A percentile compares a stretch with the other conserved stretches of the same genome.
Evolutionary conservation across 1,284 basidiomycete species (phyloP).

Genomic region (Termitomyces sp.): DNA sequence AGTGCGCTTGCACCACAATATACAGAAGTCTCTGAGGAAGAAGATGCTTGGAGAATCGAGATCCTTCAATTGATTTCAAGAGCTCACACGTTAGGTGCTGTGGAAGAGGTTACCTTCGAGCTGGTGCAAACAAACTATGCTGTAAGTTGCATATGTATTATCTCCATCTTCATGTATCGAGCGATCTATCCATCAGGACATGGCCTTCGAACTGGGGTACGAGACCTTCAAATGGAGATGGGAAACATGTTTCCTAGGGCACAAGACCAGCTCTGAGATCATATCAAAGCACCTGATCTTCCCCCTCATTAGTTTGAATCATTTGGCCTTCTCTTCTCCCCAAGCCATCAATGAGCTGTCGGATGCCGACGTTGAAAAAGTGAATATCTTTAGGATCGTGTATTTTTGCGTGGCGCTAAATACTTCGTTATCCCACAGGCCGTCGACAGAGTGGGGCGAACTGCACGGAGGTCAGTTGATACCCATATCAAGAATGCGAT

Average conservation of each 20-base stretch:
- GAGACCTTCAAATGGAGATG: slow-evolving; percentile 69
- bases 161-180: neutral
- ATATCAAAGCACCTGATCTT: slow-evolving; percentile 71
- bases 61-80: slow-evolving; percentile 48
- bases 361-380: slow-evolving; percentile 62
- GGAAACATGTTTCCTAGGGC: slow-evolving; percentile 63
- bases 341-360: slow-evolving; percentile 51
- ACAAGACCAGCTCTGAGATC: slow-evolving; percentile 60
- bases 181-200: slow-evolving; percentile 43
- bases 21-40: slow-evolving; percentile 30
- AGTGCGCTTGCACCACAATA: slow-evolving; percentile 23
- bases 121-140: slow-evolving; percentile 52
- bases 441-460: slow-evolving; percentile 62
- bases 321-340: slow-evolving; percentile 59
- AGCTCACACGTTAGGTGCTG: slow-evolving; percentile 54
- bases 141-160: slow-evolving; percentile 35
- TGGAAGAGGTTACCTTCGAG: slow-evolving; percentile 55
- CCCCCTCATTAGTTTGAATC: slow-evolving; percentile 64
- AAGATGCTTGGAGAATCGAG: slow-evolving; percentile 54
- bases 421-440: slow-evolving; percentile 36
- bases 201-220: slow-evolving; percentile 56
- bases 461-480: slow-evolving; percentile 60
- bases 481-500: slow-evolving; percentile 67
- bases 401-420: slow-evolving; percentile 7
- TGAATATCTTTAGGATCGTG: slow-evolving; percentile 20